These are phyloP conservation scores for Trebouxia gelatinosa DNA, from an alignment of 163 green algal species.

Conservation along the genomic window DNA sequence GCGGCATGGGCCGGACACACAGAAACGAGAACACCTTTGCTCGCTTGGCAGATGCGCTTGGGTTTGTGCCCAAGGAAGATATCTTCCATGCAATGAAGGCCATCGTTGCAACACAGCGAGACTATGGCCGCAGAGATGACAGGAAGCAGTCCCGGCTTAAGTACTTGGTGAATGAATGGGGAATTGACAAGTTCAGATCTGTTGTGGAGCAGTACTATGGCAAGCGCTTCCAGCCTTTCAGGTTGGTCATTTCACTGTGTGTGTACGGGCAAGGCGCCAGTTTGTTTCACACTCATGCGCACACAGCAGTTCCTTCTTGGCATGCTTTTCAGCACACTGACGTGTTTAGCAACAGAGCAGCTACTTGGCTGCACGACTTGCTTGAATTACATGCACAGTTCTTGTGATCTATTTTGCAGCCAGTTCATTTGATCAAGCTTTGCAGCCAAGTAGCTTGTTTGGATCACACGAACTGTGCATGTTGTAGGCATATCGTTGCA, in stretches of 20 bases:
- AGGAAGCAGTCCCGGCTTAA: conserved; percentile 94
- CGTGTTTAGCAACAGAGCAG: too few relatives aligned
- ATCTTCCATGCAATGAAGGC: conserved; percentile 90
- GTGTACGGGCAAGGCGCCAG: background rate
- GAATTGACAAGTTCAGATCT: conserved; percentile 74
- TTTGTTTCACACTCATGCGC: background rate
- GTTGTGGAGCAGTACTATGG: conserved; percentile 98
- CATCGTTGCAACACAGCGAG: conserved; percentile 86
- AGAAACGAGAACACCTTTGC: conserved; percentile 93
- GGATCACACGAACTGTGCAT: too few relatives aligned
- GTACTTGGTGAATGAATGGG: conserved; percentile 97
- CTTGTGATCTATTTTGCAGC: too few relatives aligned
- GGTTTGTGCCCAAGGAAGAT: conserved; percentile 94
- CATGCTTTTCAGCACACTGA: too few relatives aligned
- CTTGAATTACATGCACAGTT: too few relatives aligned
- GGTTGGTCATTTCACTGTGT: conserved; percentile 14
- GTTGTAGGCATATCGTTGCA: too few relatives aligned
- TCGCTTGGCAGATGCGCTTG: conserved; percentile 82
- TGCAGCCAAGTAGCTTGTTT: too few relatives aligned
- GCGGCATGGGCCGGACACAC: conserved; percentile 90
- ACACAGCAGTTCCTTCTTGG: background rate
- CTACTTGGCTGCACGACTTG: too few relatives aligned
- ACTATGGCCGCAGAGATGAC: conserved; percentile 98
- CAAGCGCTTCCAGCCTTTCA: conserved; percentile 89
- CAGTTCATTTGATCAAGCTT: too few relatives aligned